Base-by-base conservation (phyloP, 441 rosid species). In the Gossypium davidsonii region DNA sequence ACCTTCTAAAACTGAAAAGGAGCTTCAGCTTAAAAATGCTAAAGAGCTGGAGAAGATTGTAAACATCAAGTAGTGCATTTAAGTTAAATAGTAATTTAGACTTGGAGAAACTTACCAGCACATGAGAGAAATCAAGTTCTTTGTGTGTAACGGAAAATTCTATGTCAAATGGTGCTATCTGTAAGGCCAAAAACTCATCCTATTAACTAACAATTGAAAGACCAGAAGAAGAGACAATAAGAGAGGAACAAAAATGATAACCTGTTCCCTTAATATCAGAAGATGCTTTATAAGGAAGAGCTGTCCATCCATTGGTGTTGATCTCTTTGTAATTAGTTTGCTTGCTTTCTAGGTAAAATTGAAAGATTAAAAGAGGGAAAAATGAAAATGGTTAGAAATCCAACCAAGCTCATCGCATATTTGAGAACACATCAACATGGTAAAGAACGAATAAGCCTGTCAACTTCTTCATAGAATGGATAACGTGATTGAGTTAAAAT, bases 111-210 rank as follows among this genome's bases (percentile, higher is more conserved):
- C 98, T 88, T 77, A 92, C 98, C 99, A 95, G 89, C 73, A 92
- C 79, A 82, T 95, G 97, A 53, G 99, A 90, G 89, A 95, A 95
- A 80, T 95, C 99, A 63, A 95, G 97, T 79, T 94, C 98, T 90
- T 95, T 95, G 89, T 95, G 85, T 21, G 96, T 92, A 77, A 91
- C 96, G 2, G 92, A 90, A 83, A 95, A 95, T 76, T 95, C 99
- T 73, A 95, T 92, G 82, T 92, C 98, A 81, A 91, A 95, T 74
- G 97, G 97, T 7, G 99, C 92, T 82, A 92, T 95, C 99, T 92
- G 90, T 58, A 81, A 76, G 66, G 60, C 64, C 64, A 73, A 79
- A 65, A 75, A 71, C 28, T 59, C 57, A 28, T 57, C 70, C 31
- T 10, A 57, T 17, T 61, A 55, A 60, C 15, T 58, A 61, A 5